phyloP scores from a whole-genome alignment of 139 green algal genomes.

The Chlorella vulgaris region DNA sequence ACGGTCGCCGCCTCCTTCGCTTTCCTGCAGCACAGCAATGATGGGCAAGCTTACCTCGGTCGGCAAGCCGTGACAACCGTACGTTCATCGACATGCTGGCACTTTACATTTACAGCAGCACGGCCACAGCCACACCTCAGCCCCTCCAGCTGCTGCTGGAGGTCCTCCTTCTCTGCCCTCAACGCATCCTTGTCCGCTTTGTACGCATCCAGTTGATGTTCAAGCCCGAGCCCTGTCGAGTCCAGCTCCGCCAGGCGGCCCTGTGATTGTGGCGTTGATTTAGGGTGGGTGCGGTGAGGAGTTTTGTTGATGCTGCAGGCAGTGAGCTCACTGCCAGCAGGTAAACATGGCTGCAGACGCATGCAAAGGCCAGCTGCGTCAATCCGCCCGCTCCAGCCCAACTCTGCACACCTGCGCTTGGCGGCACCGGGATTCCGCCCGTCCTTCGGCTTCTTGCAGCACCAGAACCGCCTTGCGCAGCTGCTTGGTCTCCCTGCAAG shows the following conservation, averaged over 20 bases:
- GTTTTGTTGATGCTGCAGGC: too few species aligned
- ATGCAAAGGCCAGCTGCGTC: too few species aligned
- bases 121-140: neutral
- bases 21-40: neutral
- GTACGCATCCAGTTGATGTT: slow-evolving; percentile 12
- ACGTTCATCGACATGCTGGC: too few species aligned
- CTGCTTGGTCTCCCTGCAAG: slow-evolving; percentile 1
- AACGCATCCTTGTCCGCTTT: neutral
- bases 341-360: too few species aligned
- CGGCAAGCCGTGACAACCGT: too few species aligned
- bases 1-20: neutral
- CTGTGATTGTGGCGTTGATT: too few species aligned
- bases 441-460: slow-evolving; percentile 14
- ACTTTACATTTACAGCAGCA: neutral
- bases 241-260: neutral
- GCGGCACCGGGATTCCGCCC: slow-evolving; percentile 5
- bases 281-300: too few species aligned
- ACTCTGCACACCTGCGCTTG: neutral
- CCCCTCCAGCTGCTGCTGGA: slow-evolving; percentile 3
- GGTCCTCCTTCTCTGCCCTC: neutral
- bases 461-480: slow-evolving; percentile 1
- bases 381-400: neutral
- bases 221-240: neutral
- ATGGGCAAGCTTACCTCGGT: too few species aligned
- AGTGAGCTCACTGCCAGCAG: too few species aligned